Base-by-base conservation (phyloP, 2,329 filamentous ascomycete genomes). In the Elsinoe fawcettii region DNA sequence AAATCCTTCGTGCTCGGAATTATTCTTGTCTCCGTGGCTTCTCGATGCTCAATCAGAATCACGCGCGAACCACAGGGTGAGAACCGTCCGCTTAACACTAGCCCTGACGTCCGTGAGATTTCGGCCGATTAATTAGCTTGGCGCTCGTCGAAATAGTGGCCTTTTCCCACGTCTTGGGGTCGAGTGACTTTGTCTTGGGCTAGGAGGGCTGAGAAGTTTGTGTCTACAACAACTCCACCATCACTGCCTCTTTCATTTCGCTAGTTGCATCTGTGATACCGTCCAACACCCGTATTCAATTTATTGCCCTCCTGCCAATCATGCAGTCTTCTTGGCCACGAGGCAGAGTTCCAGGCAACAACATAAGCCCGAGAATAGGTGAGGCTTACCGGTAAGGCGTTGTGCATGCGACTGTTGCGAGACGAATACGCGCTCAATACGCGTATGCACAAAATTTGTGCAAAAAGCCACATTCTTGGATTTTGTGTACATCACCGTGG, bases 131-230 rank as follows among this genome's bases (percentile, higher is more conserved):
- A 12, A 53, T 22, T 22, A 9, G 11, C 34, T 53, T 51, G 46
- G 46, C 46, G 34, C 32, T 39, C 34, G 20, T 39, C 49, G 32
- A 53, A 37, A 53, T 53, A 53, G n/a, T 39, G 30, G 32, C 34
- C 32, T 25, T 20, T 25, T 53, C 32, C 49, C 49, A 53, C 49
- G 1, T 16, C 16, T 27, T 53, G 6, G 49, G 11, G 44, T 16
- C 30, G 2, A n/a, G 34, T 25, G 32, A 37, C 30, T 39, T 53
- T 30, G 41, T 46, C 41, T 46, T 36, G 30, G 49, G 14, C 16
- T 18, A 23, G 16, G 12, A 51, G 46, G 27, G 25, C 46, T 51
- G 46, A 51, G 41, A 46, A 46, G 41, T 46, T 23, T 46, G 41
- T 25, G 41, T 25, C 4, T 46, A 46, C 41, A 46, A 27, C 41